Evolutionary conservation across 2,329 filamentous ascomycete species (phyloP).

Genomic region (Cadophora gregata): DNA sequence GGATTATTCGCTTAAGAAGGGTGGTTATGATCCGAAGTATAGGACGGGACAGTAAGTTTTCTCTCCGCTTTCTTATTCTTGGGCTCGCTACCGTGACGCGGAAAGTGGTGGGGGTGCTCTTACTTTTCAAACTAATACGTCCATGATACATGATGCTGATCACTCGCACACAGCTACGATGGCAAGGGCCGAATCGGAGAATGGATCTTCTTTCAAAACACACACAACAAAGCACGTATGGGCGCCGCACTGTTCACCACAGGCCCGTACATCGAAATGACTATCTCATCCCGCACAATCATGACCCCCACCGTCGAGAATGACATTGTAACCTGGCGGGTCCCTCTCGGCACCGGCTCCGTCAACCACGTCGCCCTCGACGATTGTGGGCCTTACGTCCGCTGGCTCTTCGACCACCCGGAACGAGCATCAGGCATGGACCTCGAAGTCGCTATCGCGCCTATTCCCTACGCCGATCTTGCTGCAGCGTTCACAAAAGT

Average conservation of each 20-base stretch:
- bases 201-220: conserved; percentile 52
- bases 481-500: conserved; percentile 51
- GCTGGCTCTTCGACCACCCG: conserved; percentile 56
- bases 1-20: conserved; percentile 56
- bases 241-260: conserved; percentile 49
- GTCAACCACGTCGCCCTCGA: conserved; percentile 52
- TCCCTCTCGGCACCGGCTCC: conserved; percentile 49
- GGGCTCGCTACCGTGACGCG: too few species aligned
- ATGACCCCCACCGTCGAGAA: conserved; percentile 50
- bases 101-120: neutral
- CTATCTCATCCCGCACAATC: conserved; percentile 45
- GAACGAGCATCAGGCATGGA: conserved; percentile 52
- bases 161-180: conserved; percentile 46
- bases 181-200: conserved; percentile 53
- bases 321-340: conserved; percentile 50
- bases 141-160: neutral
- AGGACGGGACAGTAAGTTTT: conserved; percentile 49
- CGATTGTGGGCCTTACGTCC: conserved; percentile 54
- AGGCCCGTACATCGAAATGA: conserved; percentile 55
- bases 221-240: conserved; percentile 45
- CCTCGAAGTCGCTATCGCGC: conserved; percentile 52
- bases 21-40: conserved; percentile 52
- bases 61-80: too few species aligned
- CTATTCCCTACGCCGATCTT: conserved; percentile 49
- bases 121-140: neutral